A percentile compares a stretch with the other conserved stretches of the same genome.
phyloP scores from a whole-genome alignment of 2,329 filamentous ascomycete species.

The Stachybotrys chartarum region DNA sequence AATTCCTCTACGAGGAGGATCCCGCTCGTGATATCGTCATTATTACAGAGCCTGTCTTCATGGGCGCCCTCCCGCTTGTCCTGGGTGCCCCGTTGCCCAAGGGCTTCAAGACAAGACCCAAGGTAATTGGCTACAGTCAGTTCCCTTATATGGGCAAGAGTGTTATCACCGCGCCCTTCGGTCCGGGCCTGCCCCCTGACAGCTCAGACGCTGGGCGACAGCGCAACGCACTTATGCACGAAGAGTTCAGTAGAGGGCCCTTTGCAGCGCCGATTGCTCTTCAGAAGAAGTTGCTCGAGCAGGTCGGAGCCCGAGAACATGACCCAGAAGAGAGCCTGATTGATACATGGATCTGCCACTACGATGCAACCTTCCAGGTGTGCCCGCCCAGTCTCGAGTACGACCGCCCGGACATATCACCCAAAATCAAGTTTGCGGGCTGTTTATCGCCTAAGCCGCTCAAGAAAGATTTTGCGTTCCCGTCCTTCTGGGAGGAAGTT shows the following conservation, averaged over 20 bases:
- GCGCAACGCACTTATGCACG: constrained; percentile 20
- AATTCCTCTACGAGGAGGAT: constrained; percentile 16
- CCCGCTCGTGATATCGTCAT: constrained; percentile 31
- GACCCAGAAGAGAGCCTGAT: constrained; percentile 10
- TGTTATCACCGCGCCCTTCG: constrained; percentile 30
- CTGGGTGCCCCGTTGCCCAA: constrained; percentile 28
- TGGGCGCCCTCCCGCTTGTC: constrained; percentile 28
- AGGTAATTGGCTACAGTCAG: constrained; percentile 30
- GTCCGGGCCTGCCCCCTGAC: constrained; percentile 29
- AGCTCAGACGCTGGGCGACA: constrained; percentile 24
- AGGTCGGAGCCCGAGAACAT: constrained; percentile 18
- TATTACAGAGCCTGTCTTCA: constrained; percentile 31
- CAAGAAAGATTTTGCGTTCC: constrained; percentile 21
- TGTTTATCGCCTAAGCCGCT: constrained; percentile 25
- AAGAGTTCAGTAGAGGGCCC: constrained; percentile 14
- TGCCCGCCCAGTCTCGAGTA: constrained; percentile 33
- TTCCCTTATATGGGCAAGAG: constrained; percentile 28
- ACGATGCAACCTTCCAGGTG: constrained; percentile 28
- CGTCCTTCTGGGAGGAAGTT: constrained; percentile 39
- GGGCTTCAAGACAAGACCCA: constrained; percentile 26
- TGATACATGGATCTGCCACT: constrained; percentile 18
- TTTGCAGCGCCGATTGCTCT: constrained; percentile 13
- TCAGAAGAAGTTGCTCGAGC: constrained; percentile 15
- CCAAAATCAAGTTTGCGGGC: constrained; percentile 35
- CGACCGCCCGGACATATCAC: constrained; percentile 24